Evolutionary conservation across 2,329 filamentous ascomycete species (phyloP).

Genomic region (Alternaria metachromatica): DNA sequence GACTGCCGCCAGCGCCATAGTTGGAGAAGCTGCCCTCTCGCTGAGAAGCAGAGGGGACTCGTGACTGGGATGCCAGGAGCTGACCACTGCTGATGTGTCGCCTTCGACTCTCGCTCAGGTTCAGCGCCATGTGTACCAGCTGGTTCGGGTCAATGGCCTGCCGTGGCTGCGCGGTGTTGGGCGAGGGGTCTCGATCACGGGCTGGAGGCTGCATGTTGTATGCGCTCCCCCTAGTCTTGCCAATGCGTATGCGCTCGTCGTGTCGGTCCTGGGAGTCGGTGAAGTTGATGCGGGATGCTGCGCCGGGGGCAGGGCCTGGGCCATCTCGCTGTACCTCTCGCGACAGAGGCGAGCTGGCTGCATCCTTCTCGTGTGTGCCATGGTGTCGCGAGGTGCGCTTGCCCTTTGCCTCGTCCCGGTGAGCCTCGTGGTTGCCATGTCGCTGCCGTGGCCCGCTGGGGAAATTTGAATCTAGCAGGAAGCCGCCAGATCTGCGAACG

Average conservation of each 20-base stretch:
- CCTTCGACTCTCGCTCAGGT: slow-evolving; percentile 80
- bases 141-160: slow-evolving; percentile 81
- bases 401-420: slow-evolving; percentile 42
- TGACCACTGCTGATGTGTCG: slow-evolving; percentile 66
- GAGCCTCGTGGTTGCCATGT: slow-evolving; percentile 35
- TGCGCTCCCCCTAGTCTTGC: slow-evolving; percentile 25
- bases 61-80: slow-evolving; percentile 58
- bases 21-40: slow-evolving; percentile 49
- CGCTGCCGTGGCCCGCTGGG: slow-evolving; percentile 34
- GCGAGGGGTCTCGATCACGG: slow-evolving; percentile 11
- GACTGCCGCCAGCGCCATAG: slow-evolving; percentile 61
- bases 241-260: slow-evolving; percentile 23
- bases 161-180: slow-evolving; percentile 33
- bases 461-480: slow-evolving; percentile 55
- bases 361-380: slow-evolving; percentile 32
- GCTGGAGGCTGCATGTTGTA: slow-evolving; percentile 9
- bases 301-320: slow-evolving; percentile 4
- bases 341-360: slow-evolving; percentile 28
- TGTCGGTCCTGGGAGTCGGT: slow-evolving; percentile 8
- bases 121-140: slow-evolving; percentile 91
- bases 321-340: slow-evolving; percentile 23
- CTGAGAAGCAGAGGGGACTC: slow-evolving; percentile 52
- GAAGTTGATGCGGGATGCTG: slow-evolving; percentile 7
- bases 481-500: slow-evolving; percentile 49
- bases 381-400: slow-evolving; percentile 49